Evolutionary conservation across 2,329 filamentous ascomycete species (phyloP).

Genomic region (Talaromyces piceae): DNA sequence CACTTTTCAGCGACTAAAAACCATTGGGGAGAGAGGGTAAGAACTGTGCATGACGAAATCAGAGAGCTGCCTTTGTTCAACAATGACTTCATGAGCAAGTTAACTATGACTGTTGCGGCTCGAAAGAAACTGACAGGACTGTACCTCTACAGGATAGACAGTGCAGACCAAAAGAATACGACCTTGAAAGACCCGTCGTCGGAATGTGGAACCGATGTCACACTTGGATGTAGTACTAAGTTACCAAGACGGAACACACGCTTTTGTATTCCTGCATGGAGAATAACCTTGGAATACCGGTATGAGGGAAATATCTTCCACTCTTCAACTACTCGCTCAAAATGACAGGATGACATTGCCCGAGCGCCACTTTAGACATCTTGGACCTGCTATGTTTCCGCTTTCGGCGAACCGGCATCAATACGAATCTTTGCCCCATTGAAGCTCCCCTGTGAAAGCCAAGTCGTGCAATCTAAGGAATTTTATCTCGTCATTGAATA

Average conservation of each 20-base stretch:
- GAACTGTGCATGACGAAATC: too few species aligned
- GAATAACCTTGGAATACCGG: not conserved
- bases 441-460: not conserved
- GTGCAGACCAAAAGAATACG: not conserved
- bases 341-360: too few species aligned
- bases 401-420: not conserved
- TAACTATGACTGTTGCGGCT: not conserved
- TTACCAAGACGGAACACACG: not conserved
- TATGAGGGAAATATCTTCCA: not conserved
- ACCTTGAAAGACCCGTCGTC: not conserved
- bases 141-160: too few species aligned
- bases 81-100: too few species aligned
- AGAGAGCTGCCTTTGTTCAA: too few species aligned
- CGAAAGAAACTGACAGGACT: not conserved
- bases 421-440: not conserved
- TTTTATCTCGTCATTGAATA: not conserved
- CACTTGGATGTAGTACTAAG: not conserved
- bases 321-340: too few species aligned
- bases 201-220: not conserved
- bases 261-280: not conserved
- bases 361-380: too few species aligned
- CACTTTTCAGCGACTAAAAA: too few species aligned
- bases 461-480: not conserved
- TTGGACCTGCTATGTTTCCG: not conserved
- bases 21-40: too few species aligned